Conservation (phyloP, 169 alveolate genomes). For the Plasmodium adleri region DNA sequence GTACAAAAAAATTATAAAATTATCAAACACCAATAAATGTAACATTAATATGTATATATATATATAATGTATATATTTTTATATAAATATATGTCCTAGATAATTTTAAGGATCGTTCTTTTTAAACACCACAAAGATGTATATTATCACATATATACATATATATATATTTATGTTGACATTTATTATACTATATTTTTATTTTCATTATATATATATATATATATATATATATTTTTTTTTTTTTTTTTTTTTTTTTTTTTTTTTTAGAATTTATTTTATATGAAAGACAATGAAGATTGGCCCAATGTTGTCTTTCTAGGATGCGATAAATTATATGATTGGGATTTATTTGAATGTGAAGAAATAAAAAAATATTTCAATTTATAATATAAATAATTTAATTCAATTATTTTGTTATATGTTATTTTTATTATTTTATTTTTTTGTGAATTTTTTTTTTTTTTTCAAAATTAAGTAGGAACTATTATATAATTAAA, state of each 20-base stretch:
- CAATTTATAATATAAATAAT: neutral
- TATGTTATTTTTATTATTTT: neutral
- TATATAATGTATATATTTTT: neutral
- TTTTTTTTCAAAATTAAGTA: too few relatives aligned
- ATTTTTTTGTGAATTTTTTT: too few relatives aligned
- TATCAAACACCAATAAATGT: too few relatives aligned
- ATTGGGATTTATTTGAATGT: constrained; percentile 50
- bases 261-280: constrained; percentile 36
- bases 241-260: neutral
- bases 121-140: too few relatives aligned
- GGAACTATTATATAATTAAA: too few relatives aligned
- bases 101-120: too few relatives aligned
- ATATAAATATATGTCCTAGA: neutral
- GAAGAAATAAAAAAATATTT: constrained; percentile 33
- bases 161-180: neutral
- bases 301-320: constrained; percentile 68
- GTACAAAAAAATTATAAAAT: neutral
- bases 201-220: neutral
- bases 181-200: neutral
- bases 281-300: constrained; percentile 49
- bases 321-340: constrained; percentile 48
- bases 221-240: neutral
- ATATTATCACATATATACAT: neutral
- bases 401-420: neutral
- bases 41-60: neutral